Base-by-base conservation (phyloP, 148 eudicot species). In the Hydrangea macrophylla region DNA sequence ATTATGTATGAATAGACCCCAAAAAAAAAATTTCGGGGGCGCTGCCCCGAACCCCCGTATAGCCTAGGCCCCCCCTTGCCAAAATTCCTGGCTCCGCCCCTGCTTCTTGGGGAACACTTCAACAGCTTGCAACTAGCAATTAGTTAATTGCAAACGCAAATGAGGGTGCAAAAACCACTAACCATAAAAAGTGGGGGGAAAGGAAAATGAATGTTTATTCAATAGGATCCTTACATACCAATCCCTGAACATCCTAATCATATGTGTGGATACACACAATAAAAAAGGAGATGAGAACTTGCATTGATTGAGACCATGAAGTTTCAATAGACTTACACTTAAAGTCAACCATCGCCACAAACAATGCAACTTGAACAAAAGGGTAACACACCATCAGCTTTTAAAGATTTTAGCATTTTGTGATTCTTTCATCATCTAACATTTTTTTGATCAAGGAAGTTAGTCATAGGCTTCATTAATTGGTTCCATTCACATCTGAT, bases 101-200 rank as follows among this genome's bases (percentile, higher is more conserved):
- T n/a, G n/a, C n/a, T n/a, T n/a, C n/a, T 82, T 94, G 28, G 97
- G 93, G 50, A 94, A 75, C 28, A 79, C 54, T 50, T 82, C 84
- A 55, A 88, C 85, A 60, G 88, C 81, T 76, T 94, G 97, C 78
- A 82, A 71, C 89, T 90, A 67, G 42, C 54, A 60, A 69, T 59
- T 61, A 60, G n/a, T n/a, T 15, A 42, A 65, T 1, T 45, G 39
- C 39, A 63, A 71, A 71, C 33, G 26, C 37, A 22, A 59, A 39
- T 70, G 23, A 75, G 62, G 18, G 33, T 35, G 17, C 39, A 36
- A 60, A 57, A 27, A 25, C 27, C 25, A 60, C 23, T 5, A 18
- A 48, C 18, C 3, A 6, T 15, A 48, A 15, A 48, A 15, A 5
- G 20, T 5, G 53, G 22, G 6, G n/a, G 5, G 0, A 48, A 17